Evolutionary conservation across 805 yeast genomes (phyloP).

Genomic region (Komagataella pastoris): DNA sequence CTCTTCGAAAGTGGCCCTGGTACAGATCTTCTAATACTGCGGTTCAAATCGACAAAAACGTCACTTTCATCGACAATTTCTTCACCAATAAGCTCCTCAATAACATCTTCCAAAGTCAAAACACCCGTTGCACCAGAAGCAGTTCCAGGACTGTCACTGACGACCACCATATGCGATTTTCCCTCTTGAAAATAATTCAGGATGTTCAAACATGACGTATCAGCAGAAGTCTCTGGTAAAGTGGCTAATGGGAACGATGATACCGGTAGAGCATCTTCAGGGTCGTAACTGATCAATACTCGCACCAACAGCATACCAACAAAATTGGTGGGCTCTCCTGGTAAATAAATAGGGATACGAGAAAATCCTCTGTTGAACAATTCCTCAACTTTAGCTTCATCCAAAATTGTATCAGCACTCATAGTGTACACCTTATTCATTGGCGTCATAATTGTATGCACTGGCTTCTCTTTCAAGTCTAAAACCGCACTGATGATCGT

Average conservation of each 20-base stretch:
- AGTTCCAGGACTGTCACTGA: constrained; percentile 74
- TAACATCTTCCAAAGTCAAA: constrained; percentile 91
- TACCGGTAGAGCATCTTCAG: constrained; percentile 89
- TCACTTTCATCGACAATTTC: constrained; percentile 95
- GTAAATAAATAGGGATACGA: constrained; percentile 86
- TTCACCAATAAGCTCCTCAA: constrained; percentile 94
- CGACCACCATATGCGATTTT: constrained; percentile 93
- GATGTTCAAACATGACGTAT: constrained; percentile 87
- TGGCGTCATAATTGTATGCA: constrained; percentile 86
- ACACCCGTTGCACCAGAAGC: constrained; percentile 78
- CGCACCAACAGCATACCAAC: constrained; percentile 92
- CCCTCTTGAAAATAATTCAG: constrained; percentile 96
- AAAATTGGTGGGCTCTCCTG: constrained; percentile 79
- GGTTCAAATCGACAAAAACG: constrained; percentile 83
- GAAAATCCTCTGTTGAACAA: constrained; percentile 91
- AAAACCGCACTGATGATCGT: constrained; percentile 90
- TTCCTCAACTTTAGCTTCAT: constrained; percentile 75
- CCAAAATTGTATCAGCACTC: constrained; percentile 70
- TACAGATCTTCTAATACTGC: constrained; percentile 63
- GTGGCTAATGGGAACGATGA: constrained; percentile 93
- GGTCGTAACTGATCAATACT: constrained; percentile 88
- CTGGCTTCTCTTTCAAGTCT: constrained; percentile 86
- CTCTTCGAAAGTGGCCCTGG: constrained; percentile 69
- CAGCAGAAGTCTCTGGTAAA: constrained; percentile 84
- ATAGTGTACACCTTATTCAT: constrained; percentile 80